phyloP scores from a whole-genome alignment of 257 asterid species.

The Knoxia roxburghii region DNA sequence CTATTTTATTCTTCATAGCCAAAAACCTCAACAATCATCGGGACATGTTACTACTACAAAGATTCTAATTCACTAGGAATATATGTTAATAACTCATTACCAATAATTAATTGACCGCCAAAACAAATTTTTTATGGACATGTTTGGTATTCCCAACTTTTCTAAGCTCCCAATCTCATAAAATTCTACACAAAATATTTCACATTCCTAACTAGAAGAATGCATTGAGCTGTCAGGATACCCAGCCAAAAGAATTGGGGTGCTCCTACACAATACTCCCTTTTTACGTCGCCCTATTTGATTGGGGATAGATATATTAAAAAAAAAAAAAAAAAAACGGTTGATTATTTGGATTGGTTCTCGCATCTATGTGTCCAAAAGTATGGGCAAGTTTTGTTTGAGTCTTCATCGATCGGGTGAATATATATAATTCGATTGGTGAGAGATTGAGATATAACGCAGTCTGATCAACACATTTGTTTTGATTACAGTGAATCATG shows the following conservation, averaged over 20 bases:
- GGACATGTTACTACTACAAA: slow-evolving; percentile 34
- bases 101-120: slow-evolving; percentile 30
- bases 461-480: too few relatives aligned
- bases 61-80: slow-evolving; percentile 41
- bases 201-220: background rate
- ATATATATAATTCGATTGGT: too few relatives aligned
- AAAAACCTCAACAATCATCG: slow-evolving; percentile 8
- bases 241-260: slow-evolving; percentile 5
- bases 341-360: too few relatives aligned
- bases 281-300: too few relatives aligned
- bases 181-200: slow-evolving; percentile 2
- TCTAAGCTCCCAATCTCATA: slow-evolving; percentile 19
- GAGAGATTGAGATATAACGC: too few relatives aligned
- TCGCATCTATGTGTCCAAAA: too few relatives aligned
- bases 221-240: slow-evolving; percentile 2
- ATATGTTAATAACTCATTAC: slow-evolving; percentile 44
- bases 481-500: too few relatives aligned
- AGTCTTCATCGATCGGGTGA: too few relatives aligned
- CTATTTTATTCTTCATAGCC: slow-evolving; percentile 2
- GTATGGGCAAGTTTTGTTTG: too few relatives aligned
- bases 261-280: too few relatives aligned
- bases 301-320: too few relatives aligned
- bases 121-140: slow-evolving; percentile 11
- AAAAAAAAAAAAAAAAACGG: too few relatives aligned
- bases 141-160: slow-evolving; percentile 17